Percentiles rank a stretch among this genome's conserved stretches.
phyloP scores from a whole-genome alignment of 192 early-diverging fungal genomes.

The Pilobolus umbonatus region DNA sequence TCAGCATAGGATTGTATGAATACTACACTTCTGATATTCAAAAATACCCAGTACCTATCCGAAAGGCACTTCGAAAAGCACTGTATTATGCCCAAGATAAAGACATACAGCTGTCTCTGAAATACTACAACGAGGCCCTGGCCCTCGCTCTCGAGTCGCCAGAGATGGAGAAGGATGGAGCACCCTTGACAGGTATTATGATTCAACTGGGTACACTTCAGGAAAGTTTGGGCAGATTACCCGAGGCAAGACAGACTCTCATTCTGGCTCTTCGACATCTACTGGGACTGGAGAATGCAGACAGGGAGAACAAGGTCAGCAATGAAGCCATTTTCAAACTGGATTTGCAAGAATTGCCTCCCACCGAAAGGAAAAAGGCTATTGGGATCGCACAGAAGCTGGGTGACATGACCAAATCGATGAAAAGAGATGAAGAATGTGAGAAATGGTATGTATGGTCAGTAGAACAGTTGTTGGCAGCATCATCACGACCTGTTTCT shows the following conservation, averaged over 20 bases:
- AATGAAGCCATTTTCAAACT: constrained; percentile 11
- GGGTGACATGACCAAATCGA: constrained; percentile 41
- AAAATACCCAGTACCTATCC: constrained; percentile 46
- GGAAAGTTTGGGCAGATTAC: constrained; percentile 34
- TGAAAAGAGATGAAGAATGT: constrained; percentile 42
- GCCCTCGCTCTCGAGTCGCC: constrained; percentile 36
- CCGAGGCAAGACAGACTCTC: constrained; percentile 46
- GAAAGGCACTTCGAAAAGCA: constrained; percentile 46
- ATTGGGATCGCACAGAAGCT: constrained; percentile 53
- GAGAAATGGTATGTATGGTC: constrained; percentile 56
- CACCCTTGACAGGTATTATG: constrained; percentile 55
- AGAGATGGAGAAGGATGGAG: constrained; percentile 38
- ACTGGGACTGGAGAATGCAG: constrained; percentile 17
- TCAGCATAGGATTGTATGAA: constrained; percentile 42
- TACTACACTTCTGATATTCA: constrained; percentile 49
- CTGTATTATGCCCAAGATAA: constrained; percentile 53
- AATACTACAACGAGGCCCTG: constrained; percentile 44
- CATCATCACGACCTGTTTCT: not conserved
- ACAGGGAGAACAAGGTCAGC: not conserved
- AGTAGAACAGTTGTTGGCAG: constrained; percentile 43
- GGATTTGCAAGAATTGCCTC: constrained; percentile 23
- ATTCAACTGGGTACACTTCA: constrained; percentile 50
- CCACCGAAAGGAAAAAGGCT: constrained; percentile 34
- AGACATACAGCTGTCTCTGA: constrained; percentile 36
- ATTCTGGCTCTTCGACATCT: constrained; percentile 16